Evolutionary conservation across 306 rosid species (phyloP).

Genomic region (Prunus kanzakura): DNA sequence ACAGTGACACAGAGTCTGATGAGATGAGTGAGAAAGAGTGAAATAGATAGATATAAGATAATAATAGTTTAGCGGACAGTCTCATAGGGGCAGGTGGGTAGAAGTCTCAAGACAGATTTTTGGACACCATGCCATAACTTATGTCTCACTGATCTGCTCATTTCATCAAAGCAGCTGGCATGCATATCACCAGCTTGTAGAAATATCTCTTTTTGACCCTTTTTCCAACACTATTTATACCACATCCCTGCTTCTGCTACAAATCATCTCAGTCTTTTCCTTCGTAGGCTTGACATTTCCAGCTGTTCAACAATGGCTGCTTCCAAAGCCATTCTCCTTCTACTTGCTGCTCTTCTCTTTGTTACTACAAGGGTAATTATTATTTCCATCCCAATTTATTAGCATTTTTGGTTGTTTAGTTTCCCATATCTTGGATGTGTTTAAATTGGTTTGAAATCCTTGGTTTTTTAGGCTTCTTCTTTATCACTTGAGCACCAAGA

Average conservation of each 20-base stretch:
- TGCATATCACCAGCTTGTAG: background rate
- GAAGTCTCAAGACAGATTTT: background rate
- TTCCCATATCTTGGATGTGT: background rate
- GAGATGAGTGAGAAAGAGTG: background rate
- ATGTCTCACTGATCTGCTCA: background rate
- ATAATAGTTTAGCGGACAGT: background rate
- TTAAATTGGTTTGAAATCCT: constrained; percentile 9
- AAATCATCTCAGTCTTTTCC: constrained; percentile 1
- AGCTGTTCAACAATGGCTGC: constrained; percentile 39
- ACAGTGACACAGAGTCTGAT: background rate
- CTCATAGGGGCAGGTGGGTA: background rate
- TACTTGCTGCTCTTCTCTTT: constrained; percentile 38
- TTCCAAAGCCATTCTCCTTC: constrained; percentile 37
- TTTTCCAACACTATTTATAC: constrained; percentile 36
- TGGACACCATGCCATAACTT: background rate
- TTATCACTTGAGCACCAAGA: constrained; percentile 29
- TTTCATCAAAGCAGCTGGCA: background rate
- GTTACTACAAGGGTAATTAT: constrained; percentile 35
- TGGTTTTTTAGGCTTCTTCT: constrained; percentile 25
- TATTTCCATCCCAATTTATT: background rate
- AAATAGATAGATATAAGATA: background rate
- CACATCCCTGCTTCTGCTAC: background rate
- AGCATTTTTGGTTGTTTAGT: background rate
- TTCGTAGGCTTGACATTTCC: background rate
- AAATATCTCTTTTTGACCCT: background rate